These are phyloP conservation scores for Zygosaccharomyces sapae DNA, from an alignment of 1,139 yeast genomes.

Conservation along the genomic window DNA sequence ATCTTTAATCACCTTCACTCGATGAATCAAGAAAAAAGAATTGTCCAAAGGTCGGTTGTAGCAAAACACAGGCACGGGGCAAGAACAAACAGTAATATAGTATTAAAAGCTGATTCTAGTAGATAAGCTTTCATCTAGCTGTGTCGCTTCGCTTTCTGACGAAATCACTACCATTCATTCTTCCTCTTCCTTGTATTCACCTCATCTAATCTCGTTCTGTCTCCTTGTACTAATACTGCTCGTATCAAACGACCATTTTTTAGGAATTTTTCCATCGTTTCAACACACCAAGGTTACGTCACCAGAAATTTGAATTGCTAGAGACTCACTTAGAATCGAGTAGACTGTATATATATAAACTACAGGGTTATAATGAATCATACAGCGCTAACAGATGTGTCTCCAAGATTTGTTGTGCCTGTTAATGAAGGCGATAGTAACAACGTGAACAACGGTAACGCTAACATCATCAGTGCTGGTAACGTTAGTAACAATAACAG, in stretches of 20 bases:
- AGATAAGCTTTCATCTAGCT: too few relatives aligned
- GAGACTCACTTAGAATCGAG: not conserved
- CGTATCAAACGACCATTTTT: not conserved
- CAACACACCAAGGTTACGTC: not conserved
- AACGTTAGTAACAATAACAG: not conserved
- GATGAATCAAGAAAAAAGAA: too few relatives aligned
- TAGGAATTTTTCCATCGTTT: not conserved
- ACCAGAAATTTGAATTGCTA: not conserved
- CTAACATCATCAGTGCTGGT: constrained; percentile 32
- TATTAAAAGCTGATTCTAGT: too few relatives aligned
- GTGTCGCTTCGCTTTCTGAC: too few relatives aligned
- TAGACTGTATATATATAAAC: not conserved
- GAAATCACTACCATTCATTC: too few relatives aligned
- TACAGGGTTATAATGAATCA: not conserved
- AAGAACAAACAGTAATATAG: too few relatives aligned
- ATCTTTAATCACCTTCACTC: too few relatives aligned
- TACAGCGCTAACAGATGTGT: not conserved
- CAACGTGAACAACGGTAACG: constrained; percentile 1
- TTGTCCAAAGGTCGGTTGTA: too few relatives aligned
- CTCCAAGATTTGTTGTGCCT: not conserved
- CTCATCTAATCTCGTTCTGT: not conserved
- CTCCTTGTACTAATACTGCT: not conserved
- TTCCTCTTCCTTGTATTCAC: too few relatives aligned
- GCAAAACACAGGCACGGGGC: too few relatives aligned
- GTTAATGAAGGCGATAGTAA: not conserved